These are phyloP conservation scores for Taphrina pruni DNA, from an alignment of 1,139 yeast species.

Conservation along the genomic window DNA sequence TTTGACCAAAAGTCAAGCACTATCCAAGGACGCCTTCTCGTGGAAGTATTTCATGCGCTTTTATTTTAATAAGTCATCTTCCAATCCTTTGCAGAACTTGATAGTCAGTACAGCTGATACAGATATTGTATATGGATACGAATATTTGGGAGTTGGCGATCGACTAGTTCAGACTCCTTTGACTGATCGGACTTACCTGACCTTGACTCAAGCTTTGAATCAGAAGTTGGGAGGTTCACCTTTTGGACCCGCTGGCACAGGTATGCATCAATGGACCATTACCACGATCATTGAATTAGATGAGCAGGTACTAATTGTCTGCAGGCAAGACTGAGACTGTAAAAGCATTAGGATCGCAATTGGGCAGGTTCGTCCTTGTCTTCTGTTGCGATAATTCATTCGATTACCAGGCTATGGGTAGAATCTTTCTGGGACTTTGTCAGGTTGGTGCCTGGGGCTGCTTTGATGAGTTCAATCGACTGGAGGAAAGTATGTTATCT, in stretches of 20 bases:
- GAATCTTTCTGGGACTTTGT: conserved; percentile 81
- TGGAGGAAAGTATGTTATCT: conserved; percentile 73
- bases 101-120: conserved; percentile 62
- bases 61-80: conserved; percentile 52
- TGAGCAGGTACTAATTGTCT: background rate
- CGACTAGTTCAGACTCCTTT: conserved; percentile 80
- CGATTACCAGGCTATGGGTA: conserved; percentile 78
- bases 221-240: conserved; percentile 88
- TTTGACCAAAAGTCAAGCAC: conserved; percentile 48
- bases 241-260: conserved; percentile 97
- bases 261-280: conserved; percentile 51
- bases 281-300: background rate
- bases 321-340: conserved; percentile 73
- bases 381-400: conserved; percentile 91
- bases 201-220: conserved; percentile 76
- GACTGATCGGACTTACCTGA: conserved; percentile 65
- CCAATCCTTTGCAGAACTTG: conserved; percentile 53
- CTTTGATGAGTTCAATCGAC: conserved; percentile 91
- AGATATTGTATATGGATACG: conserved; percentile 71
- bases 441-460: conserved; percentile 94
- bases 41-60: conserved; percentile 63
- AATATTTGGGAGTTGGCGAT: conserved; percentile 78
- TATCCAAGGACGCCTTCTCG: conserved; percentile 48
- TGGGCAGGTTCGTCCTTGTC: conserved; percentile 83
- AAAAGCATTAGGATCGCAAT: conserved; percentile 77